Conservation (phyloP, 2,329 filamentous ascomycete species). For the Bipolaris oryzae region DNA sequence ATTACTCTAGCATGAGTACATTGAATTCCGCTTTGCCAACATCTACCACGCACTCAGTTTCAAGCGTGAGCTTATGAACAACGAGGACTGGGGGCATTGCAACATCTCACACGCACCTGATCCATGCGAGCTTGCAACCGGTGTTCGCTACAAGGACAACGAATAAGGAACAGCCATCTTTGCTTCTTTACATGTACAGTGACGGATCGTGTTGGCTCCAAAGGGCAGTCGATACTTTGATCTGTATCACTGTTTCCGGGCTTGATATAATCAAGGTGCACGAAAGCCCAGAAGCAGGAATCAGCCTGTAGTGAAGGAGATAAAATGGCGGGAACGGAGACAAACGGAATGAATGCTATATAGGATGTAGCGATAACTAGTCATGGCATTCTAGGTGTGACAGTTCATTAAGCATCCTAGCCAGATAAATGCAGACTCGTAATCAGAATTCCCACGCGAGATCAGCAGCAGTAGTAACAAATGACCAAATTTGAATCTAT, state of each 20-base stretch:
- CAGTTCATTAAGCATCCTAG: not conserved
- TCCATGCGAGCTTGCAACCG: slow-evolving; percentile 46
- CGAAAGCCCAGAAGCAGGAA: not conserved
- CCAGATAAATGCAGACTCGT: not conserved
- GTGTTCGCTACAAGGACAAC: slow-evolving; percentile 36
- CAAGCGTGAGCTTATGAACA: slow-evolving; percentile 47
- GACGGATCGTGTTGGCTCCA: too few relatives aligned
- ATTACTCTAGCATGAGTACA: slow-evolving; percentile 47
- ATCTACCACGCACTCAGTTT: slow-evolving; percentile 56
- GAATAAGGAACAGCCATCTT: slow-evolving; percentile 13
- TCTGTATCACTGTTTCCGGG: not conserved
- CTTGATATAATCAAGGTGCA: not conserved
- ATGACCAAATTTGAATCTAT: not conserved
- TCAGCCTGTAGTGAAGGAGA: not conserved
- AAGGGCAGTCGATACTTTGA: not conserved
- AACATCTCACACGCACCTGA: slow-evolving; percentile 52
- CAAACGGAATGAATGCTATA: too few relatives aligned
- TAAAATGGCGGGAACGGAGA: not conserved
- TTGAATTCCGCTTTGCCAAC: slow-evolving; percentile 57
- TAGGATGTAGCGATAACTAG: too few relatives aligned
- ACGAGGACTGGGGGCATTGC: slow-evolving; percentile 56
- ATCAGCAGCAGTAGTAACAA: not conserved
- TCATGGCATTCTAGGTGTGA: not conserved
- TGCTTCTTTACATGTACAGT: not conserved
- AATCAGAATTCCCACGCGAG: not conserved